Percentiles rank a stretch among this genome's conserved stretches.
Conservation (phyloP, 2,329 filamentous ascomycete species). For the Stachybotrys chartarum region DNA sequence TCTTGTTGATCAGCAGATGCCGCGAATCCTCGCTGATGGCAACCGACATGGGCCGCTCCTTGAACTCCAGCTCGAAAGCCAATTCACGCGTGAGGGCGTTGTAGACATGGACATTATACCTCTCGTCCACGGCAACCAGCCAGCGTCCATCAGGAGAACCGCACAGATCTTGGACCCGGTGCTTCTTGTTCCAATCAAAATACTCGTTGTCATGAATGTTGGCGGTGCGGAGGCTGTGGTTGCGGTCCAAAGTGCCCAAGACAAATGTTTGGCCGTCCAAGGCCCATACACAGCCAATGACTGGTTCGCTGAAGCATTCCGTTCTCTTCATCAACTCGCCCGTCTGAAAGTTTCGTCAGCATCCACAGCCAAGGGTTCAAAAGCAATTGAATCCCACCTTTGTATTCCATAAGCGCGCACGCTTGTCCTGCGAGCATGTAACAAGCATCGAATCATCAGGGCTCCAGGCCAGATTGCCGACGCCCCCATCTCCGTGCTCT, state of each 20-base stretch:
- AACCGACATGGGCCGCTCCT: slow-evolving; percentile 68
- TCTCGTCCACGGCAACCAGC: slow-evolving; percentile 70
- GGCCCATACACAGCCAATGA: slow-evolving; percentile 87
- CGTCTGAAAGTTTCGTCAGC: slow-evolving; percentile 33
- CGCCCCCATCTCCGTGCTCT: slow-evolving; percentile 56
- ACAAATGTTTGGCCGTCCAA: slow-evolving; percentile 71
- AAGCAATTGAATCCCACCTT: slow-evolving; percentile 39
- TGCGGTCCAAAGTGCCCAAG: slow-evolving; percentile 66
- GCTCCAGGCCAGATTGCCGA: slow-evolving; percentile 83
- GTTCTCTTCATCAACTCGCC: slow-evolving; percentile 58
- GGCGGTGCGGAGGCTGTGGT: slow-evolving; percentile 63
- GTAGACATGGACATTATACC: slow-evolving; percentile 70
- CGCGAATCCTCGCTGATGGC: slow-evolving; percentile 75
- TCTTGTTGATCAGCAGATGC: slow-evolving; percentile 75
- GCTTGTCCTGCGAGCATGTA: slow-evolving; percentile 70
- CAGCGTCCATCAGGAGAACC: slow-evolving; percentile 73
- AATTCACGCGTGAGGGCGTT: slow-evolving; percentile 69
- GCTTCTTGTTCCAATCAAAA: slow-evolving; percentile 60
- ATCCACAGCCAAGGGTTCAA: background rate
- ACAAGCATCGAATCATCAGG: slow-evolving; percentile 83
- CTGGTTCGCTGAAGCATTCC: slow-evolving; percentile 70
- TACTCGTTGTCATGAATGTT: slow-evolving; percentile 54
- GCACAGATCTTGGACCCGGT: slow-evolving; percentile 79
- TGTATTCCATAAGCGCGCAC: slow-evolving; percentile 69
- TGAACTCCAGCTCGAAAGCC: slow-evolving; percentile 61